Conservation (phyloP, 169 alveolate species). For the Plasmodium yoelii region DNA sequence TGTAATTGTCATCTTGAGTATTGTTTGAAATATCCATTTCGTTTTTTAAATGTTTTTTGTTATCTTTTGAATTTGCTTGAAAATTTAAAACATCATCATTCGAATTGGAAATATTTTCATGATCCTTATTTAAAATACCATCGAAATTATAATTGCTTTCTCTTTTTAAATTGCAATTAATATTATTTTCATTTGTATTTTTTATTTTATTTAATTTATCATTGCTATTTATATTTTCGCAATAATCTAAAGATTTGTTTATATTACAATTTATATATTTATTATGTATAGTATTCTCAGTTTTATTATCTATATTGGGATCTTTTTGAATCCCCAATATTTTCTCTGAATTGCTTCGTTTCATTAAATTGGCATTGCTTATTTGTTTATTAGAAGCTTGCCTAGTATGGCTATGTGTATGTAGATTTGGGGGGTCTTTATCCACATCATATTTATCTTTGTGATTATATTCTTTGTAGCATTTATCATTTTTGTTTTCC, state of each 20-base stretch:
- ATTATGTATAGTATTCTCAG: too few relatives aligned
- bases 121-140: conserved; percentile 26
- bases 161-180: conserved; percentile 13
- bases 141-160: conserved; percentile 11
- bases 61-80: conserved; percentile 22
- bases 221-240: conserved; percentile 1
- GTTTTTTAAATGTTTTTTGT: conserved; percentile 3
- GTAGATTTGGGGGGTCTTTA: too few relatives aligned
- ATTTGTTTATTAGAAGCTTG: too few relatives aligned
- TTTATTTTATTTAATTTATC: neutral
- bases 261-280: too few relatives aligned
- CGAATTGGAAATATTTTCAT: neutral
- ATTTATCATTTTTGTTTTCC: conserved; percentile 13
- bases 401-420: too few relatives aligned
- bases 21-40: conserved; percentile 13
- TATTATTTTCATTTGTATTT: conserved; percentile 17
- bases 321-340: too few relatives aligned
- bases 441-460: neutral
- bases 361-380: too few relatives aligned
- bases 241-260: conserved; percentile 9
- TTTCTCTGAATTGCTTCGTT: too few relatives aligned
- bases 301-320: too few relatives aligned
- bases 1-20: conserved; percentile 1
- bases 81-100: conserved; percentile 36
- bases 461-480: conserved; percentile 4